Conservation (phyloP, 768 basidiomycete species). For the Trametes gibbosa region DNA sequence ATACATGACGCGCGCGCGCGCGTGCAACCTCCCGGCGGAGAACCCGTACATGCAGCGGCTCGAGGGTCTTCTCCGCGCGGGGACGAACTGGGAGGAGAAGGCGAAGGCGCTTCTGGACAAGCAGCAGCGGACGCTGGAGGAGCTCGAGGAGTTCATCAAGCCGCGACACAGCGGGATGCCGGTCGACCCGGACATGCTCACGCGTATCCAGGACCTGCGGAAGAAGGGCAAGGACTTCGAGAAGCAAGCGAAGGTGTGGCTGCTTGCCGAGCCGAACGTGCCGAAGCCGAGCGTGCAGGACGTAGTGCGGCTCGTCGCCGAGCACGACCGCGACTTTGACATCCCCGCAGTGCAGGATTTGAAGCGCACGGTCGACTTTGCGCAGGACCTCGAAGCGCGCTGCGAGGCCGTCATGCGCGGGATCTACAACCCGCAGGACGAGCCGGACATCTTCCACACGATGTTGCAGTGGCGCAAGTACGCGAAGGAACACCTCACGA, state of each 20-base stretch:
- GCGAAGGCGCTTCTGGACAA: constrained; percentile 65
- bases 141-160: constrained; percentile 70
- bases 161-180: constrained; percentile 62
- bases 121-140: constrained; percentile 70
- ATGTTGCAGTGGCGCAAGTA: constrained; percentile 75
- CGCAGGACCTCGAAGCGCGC: constrained; percentile 71
- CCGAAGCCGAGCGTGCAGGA: constrained; percentile 65
- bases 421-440: constrained; percentile 52
- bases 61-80: constrained; percentile 60
- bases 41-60: constrained; percentile 66
- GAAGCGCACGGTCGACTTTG: constrained; percentile 70
- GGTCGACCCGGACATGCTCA: constrained; percentile 63
- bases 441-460: constrained; percentile 66
- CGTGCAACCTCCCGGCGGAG: constrained; percentile 61
- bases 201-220: constrained; percentile 60
- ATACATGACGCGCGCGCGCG: constrained; percentile 65
- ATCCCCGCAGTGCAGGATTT: constrained; percentile 65
- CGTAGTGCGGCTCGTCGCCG: constrained; percentile 62
- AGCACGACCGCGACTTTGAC: constrained; percentile 75
- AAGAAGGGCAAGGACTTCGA: constrained; percentile 77
- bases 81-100: constrained; percentile 74
- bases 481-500: constrained; percentile 64
- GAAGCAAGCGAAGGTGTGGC: constrained; percentile 72
- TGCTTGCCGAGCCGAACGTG: constrained; percentile 53
- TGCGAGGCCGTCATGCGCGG: constrained; percentile 74